phyloP scores from a whole-genome alignment of 371 early-diverging fungal species.

The Phascolomyces articulosus region DNA sequence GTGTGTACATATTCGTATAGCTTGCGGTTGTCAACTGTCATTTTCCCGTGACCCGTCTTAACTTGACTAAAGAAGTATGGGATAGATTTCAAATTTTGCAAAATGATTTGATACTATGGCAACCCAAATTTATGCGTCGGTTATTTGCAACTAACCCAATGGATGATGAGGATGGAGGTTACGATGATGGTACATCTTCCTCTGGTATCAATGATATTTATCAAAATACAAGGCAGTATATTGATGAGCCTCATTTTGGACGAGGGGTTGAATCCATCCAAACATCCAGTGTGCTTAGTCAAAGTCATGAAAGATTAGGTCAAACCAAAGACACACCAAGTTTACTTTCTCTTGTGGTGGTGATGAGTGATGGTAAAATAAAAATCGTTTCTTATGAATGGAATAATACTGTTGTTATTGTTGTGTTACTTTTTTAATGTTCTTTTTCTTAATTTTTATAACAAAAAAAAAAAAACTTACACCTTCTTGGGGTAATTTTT shows the following conservation, averaged over 20 bases:
- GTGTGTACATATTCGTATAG: constrained; percentile 25
- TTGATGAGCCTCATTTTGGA: not conserved
- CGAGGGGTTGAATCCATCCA: not conserved
- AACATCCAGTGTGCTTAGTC: constrained; percentile 32
- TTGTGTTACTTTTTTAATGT: no score
- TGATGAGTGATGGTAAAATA: constrained; percentile 35
- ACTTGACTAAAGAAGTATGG: constrained; percentile 59
- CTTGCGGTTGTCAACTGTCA: constrained; percentile 66
- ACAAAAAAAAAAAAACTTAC: no score
- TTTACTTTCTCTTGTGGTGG: constrained; percentile 37
- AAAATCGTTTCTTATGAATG: not conserved
- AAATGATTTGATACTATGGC: constrained; percentile 75
- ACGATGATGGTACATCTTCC: not conserved
- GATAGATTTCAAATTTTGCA: constrained; percentile 71
- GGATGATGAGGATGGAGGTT: not conserved
- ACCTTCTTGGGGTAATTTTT: no score
- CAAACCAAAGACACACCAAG: constrained; percentile 16
- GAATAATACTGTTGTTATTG: no score
- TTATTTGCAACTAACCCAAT: constrained; percentile 2
- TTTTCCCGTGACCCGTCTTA: constrained; percentile 65
- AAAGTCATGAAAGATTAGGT: constrained; percentile 35
- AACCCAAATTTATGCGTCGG: constrained; percentile 40
- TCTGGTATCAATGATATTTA: not conserved
- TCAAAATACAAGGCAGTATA: not conserved
- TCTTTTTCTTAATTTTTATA: no score